Evolutionary conservation across 768 basidiomycete genomes (phyloP).

Genomic region (Lyophyllum shimeji): DNA sequence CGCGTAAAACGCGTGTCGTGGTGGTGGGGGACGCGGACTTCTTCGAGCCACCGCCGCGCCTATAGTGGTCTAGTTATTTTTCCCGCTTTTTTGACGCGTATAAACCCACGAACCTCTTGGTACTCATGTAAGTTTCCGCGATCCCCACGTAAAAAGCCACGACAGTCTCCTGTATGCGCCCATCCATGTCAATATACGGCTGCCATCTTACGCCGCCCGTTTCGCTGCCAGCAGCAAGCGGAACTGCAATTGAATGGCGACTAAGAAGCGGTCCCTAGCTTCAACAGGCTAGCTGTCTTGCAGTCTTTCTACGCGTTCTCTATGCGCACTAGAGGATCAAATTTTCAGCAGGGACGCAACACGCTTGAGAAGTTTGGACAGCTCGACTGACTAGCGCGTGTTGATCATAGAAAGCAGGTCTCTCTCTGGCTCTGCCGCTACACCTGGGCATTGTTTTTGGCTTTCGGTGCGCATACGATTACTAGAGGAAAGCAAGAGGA

Average conservation of each 20-base stretch:
- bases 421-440: neutral
- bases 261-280: neutral
- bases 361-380: neutral
- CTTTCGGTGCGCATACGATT: too few relatives aligned
- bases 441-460: too few relatives aligned
- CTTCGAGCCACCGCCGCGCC: conserved; percentile 5
- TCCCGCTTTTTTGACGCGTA: neutral
- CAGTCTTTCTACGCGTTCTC: neutral
- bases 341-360: neutral
- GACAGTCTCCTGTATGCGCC: neutral
- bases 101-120: neutral
- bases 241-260: neutral
- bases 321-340: neutral
- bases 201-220: conserved; percentile 2
- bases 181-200: conserved; percentile 5
- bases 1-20: conserved; percentile 3
- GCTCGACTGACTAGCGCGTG: neutral
- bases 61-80: neutral
- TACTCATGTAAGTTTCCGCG: neutral
- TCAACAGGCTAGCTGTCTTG: neutral
- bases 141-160: conserved; percentile 8
- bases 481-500: too few relatives aligned
- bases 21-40: conserved; percentile 2
- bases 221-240: neutral
- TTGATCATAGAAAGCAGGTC: neutral